phyloP scores from a whole-genome alignment of 176 grass and related monocot species.

The Eremochloa ophiuroides region DNA sequence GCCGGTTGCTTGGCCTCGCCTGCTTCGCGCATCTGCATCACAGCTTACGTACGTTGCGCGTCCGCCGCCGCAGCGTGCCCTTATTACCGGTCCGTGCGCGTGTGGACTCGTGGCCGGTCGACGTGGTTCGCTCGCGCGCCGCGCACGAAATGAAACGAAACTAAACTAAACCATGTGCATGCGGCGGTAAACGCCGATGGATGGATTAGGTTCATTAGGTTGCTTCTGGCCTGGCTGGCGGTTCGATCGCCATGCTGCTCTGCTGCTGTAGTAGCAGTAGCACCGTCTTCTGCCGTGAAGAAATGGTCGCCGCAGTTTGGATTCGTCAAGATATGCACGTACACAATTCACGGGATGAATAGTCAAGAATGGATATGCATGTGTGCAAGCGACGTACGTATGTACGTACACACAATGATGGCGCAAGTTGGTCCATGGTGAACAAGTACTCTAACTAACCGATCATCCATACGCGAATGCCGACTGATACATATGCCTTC shows the following conservation, averaged over 20 bases:
- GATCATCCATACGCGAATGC: background rate
- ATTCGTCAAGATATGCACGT: slow-evolving; percentile 37
- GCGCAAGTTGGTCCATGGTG: background rate
- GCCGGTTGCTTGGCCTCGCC: background rate
- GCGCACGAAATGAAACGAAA: background rate
- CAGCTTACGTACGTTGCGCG: background rate
- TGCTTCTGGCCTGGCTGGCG: background rate
- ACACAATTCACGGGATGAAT: background rate
- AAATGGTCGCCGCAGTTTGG: slow-evolving; percentile 1
- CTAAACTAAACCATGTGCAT: no score
- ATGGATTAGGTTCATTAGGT: background rate
- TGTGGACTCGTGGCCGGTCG: background rate
- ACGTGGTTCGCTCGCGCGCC: slow-evolving; percentile 12
- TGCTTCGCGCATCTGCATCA: slow-evolving; percentile 25
- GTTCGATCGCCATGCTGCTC: background rate
- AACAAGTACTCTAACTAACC: background rate
- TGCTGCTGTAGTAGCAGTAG: no score
- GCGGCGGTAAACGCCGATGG: background rate
- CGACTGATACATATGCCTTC: background rate
- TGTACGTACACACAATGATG: background rate
- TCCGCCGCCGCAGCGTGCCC: background rate
- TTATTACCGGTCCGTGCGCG: background rate
- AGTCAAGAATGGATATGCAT: background rate
- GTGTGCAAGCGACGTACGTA: background rate
- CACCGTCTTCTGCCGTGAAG: slow-evolving; percentile 23